Evolutionary conservation across 805 yeast species (phyloP), one percentile per base, ranked within the genome.

Genomic region (Torulaspora maleeae): DNA sequence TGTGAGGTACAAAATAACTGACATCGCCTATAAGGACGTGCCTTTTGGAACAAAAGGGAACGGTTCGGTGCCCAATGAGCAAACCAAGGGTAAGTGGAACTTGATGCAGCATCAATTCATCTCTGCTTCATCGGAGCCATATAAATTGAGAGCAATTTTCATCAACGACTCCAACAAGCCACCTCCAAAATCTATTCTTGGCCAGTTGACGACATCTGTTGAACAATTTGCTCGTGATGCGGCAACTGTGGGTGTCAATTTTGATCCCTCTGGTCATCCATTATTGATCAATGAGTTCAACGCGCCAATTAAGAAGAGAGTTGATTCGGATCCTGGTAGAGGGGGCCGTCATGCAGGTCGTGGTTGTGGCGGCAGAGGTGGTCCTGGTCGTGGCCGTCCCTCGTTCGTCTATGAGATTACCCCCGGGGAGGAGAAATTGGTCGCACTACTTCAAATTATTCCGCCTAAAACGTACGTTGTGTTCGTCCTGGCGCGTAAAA

Each of bases 31-130:
- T 30, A 37, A 44, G 27, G 56, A 51, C 28, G 50, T 45, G 22
- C 54, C 52, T 25, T 56, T 36, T 34, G 54, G 57, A 22, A 44
- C 53, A 2, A 41, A 30, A 12, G 38, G 34, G 1, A 20, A 30
- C 15, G 41, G 39, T 13, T 50, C 48, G 17, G 35, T 22, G 20
- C 34, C 28, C 11, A 34, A 43, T 34, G 51, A 51, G 38, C 55
- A 53, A 38, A 45, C 52, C 13, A 54, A 54, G 34, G 60, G 60
- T 45, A 47, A 51, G 19, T 54, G 58, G 58, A 54, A 50, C 38
- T 43, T 56, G 17, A 36, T 17, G 13, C 49, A 47, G 13, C 57
- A 54, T 39, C 20, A 52, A 43, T 51, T 56, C 25, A 44, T 49
- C 38, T 16, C 41, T 10, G 24, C 51, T 15, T 17, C 47, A 27